phyloP scores from a whole-genome alignment of 2,329 filamentous ascomycete genomes.

The Rutstroemia sp. region DNA sequence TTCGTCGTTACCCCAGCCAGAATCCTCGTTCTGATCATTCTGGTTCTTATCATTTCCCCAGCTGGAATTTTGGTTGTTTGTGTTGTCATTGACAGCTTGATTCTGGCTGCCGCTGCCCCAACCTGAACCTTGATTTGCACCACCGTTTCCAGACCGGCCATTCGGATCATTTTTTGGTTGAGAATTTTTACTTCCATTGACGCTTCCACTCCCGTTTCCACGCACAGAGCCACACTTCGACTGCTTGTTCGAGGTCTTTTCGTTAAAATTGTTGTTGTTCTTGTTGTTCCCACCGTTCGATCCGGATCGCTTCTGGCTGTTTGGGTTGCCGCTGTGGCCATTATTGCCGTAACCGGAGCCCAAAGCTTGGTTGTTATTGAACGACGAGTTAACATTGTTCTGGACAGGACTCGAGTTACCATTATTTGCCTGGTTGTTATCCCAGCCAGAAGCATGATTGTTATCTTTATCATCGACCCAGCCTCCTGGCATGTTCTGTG shows the following conservation, averaged over 20 bases:
- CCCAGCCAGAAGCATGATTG: neutral
- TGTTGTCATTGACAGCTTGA: neutral
- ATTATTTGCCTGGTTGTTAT: neutral
- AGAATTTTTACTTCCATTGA: no score
- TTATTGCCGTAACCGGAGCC: constrained; percentile 7
- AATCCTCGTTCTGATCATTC: constrained; percentile 4
- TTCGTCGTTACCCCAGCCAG: neutral
- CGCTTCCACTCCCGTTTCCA: constrained; percentile 1
- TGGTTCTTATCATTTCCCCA: constrained; percentile 10
- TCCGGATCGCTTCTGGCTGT: constrained; percentile 8
- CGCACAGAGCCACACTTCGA: constrained; percentile 5
- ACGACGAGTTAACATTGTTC: no score
- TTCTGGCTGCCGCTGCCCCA: neutral
- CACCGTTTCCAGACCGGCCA: neutral
- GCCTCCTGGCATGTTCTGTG: constrained; percentile 9
- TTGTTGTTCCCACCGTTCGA: constrained; percentile 7
- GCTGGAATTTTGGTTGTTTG: neutral
- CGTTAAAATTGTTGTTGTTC: neutral
- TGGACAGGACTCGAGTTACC: constrained; percentile 1
- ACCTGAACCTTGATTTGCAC: neutral
- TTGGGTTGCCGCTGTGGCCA: constrained; percentile 9
- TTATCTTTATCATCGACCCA: constrained; percentile 11
- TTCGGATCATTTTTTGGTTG: neutral
- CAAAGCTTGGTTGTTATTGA: neutral
- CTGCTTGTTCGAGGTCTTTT: constrained; percentile 1